Evolutionary conservation across 75 land plant species (phyloP).

Genomic region (Cunninghamia lanceolata): DNA sequence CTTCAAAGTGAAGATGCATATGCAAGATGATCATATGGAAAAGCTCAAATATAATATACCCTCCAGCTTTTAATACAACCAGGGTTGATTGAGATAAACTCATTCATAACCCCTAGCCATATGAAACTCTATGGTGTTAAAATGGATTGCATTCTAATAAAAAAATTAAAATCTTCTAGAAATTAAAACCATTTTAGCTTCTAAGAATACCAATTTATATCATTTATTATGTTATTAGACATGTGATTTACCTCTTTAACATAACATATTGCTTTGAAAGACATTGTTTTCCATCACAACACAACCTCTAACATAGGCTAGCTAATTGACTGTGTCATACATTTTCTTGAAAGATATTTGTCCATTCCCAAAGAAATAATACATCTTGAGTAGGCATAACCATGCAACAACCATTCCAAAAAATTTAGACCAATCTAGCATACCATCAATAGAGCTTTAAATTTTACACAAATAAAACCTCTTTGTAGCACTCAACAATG

Average conservation of each 20-base stretch:
- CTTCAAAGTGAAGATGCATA: too few relatives aligned
- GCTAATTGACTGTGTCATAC: background rate
- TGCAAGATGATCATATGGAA: too few relatives aligned
- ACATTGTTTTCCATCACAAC: background rate
- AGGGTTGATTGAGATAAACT: too few relatives aligned
- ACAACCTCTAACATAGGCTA: background rate
- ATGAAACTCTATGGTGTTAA: background rate
- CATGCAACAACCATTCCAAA: background rate
- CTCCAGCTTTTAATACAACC: too few relatives aligned
- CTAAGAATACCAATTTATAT: too few relatives aligned
- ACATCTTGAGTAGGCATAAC: background rate
- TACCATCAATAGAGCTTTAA: background rate
- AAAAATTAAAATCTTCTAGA: too few relatives aligned
- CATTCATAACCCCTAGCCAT: too few relatives aligned
- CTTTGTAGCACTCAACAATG: background rate
- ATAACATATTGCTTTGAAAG: background rate
- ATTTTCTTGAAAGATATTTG: background rate
- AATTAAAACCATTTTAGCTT: too few relatives aligned
- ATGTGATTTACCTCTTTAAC: background rate
- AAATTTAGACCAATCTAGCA: background rate
- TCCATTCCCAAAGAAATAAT: background rate
- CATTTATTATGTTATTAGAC: too few relatives aligned
- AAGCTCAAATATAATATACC: too few relatives aligned
- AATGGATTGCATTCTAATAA: too few relatives aligned
- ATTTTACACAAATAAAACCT: background rate